A percentile compares a stretch with the other conserved stretches of the same genome.
These are phyloP conservation scores for Penicillium sp. DNA, from an alignment of 2,329 filamentous ascomycete genomes.

Conservation along the genomic window DNA sequence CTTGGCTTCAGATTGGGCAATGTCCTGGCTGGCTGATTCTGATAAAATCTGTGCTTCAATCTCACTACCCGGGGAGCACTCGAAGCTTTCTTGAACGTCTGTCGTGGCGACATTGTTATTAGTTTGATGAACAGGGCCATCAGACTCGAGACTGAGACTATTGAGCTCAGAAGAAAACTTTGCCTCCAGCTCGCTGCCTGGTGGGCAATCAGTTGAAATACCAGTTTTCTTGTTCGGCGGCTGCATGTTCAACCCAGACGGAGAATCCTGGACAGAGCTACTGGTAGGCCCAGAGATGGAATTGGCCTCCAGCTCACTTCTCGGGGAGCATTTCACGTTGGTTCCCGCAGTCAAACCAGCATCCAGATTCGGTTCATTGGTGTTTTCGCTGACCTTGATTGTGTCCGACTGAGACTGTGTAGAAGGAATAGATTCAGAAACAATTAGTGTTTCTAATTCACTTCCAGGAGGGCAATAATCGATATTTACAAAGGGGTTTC, in stretches of 20 bases:
- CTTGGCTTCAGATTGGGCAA: background rate
- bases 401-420: background rate
- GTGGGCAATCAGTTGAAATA: constrained; percentile 8
- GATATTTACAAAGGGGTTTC: constrained; percentile 10
- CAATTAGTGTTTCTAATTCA: constrained; percentile 8
- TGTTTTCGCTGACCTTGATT: background rate
- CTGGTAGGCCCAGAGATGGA: constrained; percentile 6
- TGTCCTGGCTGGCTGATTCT: background rate
- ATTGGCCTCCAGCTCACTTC: constrained; percentile 16
- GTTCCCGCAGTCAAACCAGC: background rate
- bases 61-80: constrained; percentile 10
- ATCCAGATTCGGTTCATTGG: constrained; percentile 1
- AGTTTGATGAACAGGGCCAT: background rate
- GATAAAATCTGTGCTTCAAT: constrained; percentile 10
- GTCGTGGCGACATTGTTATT: too few relatives aligned
- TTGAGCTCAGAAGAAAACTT: constrained; percentile 3
- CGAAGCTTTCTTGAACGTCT: background rate
- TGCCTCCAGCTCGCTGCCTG: constrained; percentile 11
- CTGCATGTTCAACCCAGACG: background rate
- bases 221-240: background rate
- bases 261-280: background rate
- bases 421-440: constrained; percentile 5
- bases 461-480: constrained; percentile 11
- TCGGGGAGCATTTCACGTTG: constrained; percentile 13
- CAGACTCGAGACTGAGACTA: background rate